Base-by-base conservation (phyloP, 305 asterid species). In the Coffea humblotiana region DNA sequence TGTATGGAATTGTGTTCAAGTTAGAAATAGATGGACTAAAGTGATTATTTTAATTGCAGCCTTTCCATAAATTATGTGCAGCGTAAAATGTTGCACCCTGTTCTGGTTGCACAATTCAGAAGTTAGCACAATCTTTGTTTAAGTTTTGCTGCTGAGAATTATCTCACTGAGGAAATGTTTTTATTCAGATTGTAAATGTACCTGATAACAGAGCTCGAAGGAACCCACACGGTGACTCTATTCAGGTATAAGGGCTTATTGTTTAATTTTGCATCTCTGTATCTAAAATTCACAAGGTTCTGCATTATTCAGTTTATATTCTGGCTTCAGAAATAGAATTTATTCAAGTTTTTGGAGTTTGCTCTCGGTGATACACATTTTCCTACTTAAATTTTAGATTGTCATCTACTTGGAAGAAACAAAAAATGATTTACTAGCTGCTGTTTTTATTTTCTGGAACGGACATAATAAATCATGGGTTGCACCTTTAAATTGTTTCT, bases 151-250 rank as follows among this genome's bases (percentile, higher is more conserved):
- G n/a, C 63, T 35, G 52, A 48, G 43, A 58, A 78, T 8, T 35
- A 74, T 81, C 78, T 84, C 35, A 73, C 78, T 84, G 27, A 47
- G 79, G 45, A 49, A 29, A 72, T 74, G 12, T 68, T 72, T 78
- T 81, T 71, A 56, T 75, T 77, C 84, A 90, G 96, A 84, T 91
- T 83, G 95, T 92, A 61, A 93, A 87, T 85, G 91, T 93, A 79
- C 96, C 94, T 79, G 97, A 93, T 86, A 86, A 81, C 86, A 91
- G 97, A 85, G 87, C 85, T 49, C 85, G 89, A 65, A 92, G 81
- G 83, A 89, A 83, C 82, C 85, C 86, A 64, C 91, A 81, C 12
- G 88, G 90, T 32, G 95, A 93, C 60, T 85, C 65, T 85, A 86
- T 92, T 86, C 97, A 93, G 96, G 98, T 91, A 87, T 77, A n/a